Evolutionary conservation across 441 rosid genomes (phyloP).

Genomic region (Aquilaria agallochum): DNA sequence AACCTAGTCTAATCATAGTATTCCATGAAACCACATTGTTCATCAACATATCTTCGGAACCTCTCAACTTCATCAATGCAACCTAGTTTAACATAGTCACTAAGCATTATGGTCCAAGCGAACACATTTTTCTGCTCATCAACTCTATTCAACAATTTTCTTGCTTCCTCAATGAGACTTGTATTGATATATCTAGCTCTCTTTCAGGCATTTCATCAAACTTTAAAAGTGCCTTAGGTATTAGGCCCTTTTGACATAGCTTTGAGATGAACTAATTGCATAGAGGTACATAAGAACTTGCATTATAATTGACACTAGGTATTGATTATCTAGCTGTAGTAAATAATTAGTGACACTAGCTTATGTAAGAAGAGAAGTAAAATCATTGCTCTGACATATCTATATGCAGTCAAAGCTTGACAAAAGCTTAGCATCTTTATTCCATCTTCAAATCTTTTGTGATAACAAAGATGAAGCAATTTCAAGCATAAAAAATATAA

Average conservation of each 20-base stretch:
- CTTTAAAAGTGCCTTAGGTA: constrained; percentile 41
- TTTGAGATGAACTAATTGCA: constrained; percentile 42
- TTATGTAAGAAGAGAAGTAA: no score
- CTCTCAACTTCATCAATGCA: constrained; percentile 46
- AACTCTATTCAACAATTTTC: constrained; percentile 39
- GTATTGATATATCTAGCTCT: constrained; percentile 47
- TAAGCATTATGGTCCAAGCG: constrained; percentile 72
- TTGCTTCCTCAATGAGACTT: constrained; percentile 56
- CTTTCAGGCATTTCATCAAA: constrained; percentile 53
- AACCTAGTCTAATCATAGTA: constrained; percentile 43
- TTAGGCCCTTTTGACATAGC: constrained; percentile 39
- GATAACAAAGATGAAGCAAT: no score
- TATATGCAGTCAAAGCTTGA: no score
- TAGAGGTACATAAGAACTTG: constrained; percentile 26
- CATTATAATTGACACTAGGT: constrained; percentile 20
- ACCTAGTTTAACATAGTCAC: constrained; percentile 46
- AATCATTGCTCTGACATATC: no score
- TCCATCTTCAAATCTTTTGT: no score
- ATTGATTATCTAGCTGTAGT: constrained; percentile 7
- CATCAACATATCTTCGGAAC: constrained; percentile 47
- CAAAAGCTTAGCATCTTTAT: no score
- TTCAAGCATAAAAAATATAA: no score
- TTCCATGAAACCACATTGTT: constrained; percentile 72
- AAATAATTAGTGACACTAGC: no score
- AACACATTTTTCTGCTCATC: constrained; percentile 61